Evolutionary conservation across 306 rosid species (phyloP).

Genomic region (Cicer pinnatifidum): DNA sequence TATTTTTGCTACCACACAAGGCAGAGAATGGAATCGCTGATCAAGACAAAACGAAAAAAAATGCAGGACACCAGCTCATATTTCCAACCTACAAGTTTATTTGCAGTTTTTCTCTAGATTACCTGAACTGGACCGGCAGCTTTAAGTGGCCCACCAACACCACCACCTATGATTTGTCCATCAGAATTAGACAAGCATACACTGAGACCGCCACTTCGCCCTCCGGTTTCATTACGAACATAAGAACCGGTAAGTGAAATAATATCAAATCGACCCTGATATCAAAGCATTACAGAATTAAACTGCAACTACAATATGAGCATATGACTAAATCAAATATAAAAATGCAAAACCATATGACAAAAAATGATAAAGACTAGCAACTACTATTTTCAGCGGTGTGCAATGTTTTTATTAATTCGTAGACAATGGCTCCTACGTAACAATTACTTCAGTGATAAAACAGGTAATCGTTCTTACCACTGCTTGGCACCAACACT

Average conservation of each 20-base stretch:
- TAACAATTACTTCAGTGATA: slow-evolving; percentile 25
- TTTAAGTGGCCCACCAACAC: slow-evolving; percentile 88
- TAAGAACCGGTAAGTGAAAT: slow-evolving; percentile 90
- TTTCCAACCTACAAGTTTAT: slow-evolving; percentile 34
- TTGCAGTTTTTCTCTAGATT: slow-evolving; percentile 37
- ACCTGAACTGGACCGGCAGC: slow-evolving; percentile 99
- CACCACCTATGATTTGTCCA: slow-evolving; percentile 96
- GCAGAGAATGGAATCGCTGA: neutral
- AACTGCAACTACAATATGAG: slow-evolving; percentile 24
- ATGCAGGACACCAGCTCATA: slow-evolving; percentile 16
- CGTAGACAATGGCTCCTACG: slow-evolving; percentile 15
- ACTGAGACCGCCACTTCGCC: slow-evolving; percentile 83
- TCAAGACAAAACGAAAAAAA: slow-evolving; percentile 4
- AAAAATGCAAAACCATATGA: slow-evolving; percentile 6
- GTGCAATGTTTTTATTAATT: slow-evolving; percentile 2
- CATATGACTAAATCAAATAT: slow-evolving; percentile 30
- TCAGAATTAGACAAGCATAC: slow-evolving; percentile 78
- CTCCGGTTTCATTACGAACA: slow-evolving; percentile 74
- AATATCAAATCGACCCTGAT: slow-evolving; percentile 92
- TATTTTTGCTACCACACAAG: slow-evolving; percentile 25
- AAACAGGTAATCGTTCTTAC: slow-evolving; percentile 11
- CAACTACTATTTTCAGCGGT: slow-evolving; percentile 5
- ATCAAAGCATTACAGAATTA: slow-evolving; percentile 45
- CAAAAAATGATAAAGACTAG: neutral
- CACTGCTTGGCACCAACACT: slow-evolving; percentile 15